Evolutionary conservation across 441 rosid genomes (phyloP).

Genomic region (Arabidopsis hybrid): DNA sequence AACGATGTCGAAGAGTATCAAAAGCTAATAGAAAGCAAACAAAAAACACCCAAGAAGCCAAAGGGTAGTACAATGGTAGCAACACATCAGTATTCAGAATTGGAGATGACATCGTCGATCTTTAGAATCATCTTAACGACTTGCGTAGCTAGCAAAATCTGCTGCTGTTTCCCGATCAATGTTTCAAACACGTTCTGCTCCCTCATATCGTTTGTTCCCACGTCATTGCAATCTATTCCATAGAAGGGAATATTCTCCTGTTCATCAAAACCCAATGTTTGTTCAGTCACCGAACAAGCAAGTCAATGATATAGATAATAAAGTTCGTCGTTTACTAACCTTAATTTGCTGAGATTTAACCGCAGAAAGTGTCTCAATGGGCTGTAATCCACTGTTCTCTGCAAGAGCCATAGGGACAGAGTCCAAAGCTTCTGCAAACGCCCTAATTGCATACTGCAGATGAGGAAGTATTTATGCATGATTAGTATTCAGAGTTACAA

Average conservation of each 20-base stretch:
- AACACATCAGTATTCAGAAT: slow-evolving; percentile 68
- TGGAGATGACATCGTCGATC: slow-evolving; percentile 98
- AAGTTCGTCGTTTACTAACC: slow-evolving; percentile 50
- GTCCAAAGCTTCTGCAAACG: slow-evolving; percentile 95
- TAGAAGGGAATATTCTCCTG: slow-evolving; percentile 87
- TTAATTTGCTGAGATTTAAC: slow-evolving; percentile 94
- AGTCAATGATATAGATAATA: background rate
- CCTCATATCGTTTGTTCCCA: slow-evolving; percentile 91
- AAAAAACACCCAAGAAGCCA: background rate
- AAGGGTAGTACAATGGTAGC: slow-evolving; percentile 8
- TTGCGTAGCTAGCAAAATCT: slow-evolving; percentile 93
- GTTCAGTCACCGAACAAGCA: background rate
- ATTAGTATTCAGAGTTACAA: background rate
- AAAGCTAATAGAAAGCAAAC: slow-evolving; percentile 12
- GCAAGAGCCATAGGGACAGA: slow-evolving; percentile 95
- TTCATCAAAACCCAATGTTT: slow-evolving; percentile 2
- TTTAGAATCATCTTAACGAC: slow-evolving; percentile 98
- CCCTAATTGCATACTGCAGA: slow-evolving; percentile 93
- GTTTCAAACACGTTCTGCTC: slow-evolving; percentile 95
- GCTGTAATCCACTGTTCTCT: slow-evolving; percentile 95
- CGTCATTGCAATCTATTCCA: slow-evolving; percentile 97
- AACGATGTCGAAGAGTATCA: slow-evolving; percentile 9
- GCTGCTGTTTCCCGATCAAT: slow-evolving; percentile 97
- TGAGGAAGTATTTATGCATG: background rate
- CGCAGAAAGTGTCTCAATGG: slow-evolving; percentile 91